Conservation (phyloP, 768 basidiomycete genomes). For the Hygrocybe coccinea region DNA sequence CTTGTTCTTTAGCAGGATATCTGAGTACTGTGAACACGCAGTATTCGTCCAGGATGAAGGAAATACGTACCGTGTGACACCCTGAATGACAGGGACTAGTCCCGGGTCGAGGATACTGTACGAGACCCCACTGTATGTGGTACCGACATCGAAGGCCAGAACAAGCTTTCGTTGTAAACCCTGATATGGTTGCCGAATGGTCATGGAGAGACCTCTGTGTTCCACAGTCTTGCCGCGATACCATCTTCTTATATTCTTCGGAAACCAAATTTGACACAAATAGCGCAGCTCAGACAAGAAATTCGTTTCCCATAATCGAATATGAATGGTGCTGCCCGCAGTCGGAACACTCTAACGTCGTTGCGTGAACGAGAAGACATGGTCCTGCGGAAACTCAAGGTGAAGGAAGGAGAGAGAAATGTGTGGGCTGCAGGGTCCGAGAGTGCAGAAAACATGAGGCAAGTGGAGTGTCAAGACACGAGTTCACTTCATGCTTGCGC, state of each 20-base stretch:
- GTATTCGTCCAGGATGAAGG: neutral
- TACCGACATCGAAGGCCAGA: conserved; percentile 42
- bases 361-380: no score
- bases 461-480: neutral
- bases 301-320: no score
- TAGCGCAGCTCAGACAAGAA: no score
- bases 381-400: no score
- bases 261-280: neutral
- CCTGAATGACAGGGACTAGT: conserved; percentile 32
- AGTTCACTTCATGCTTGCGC: neutral
- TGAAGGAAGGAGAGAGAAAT: neutral
- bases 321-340: no score
- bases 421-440: neutral
- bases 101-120: conserved; percentile 37
- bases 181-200: conserved; percentile 33
- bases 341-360: no score
- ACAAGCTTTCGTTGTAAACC: conserved; percentile 39
- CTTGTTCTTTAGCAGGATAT: conserved; percentile 43
- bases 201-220: conserved; percentile 20
- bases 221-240: neutral
- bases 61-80: conserved; percentile 34
- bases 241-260: neutral
- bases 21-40: conserved; percentile 20
- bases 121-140: conserved; percentile 40
- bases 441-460: neutral